A percentile compares a stretch with the other conserved stretches of the same genome.
phyloP scores from a whole-genome alignment of 2,329 filamentous ascomycete species.

The Allantophomopsis cytisporea region DNA sequence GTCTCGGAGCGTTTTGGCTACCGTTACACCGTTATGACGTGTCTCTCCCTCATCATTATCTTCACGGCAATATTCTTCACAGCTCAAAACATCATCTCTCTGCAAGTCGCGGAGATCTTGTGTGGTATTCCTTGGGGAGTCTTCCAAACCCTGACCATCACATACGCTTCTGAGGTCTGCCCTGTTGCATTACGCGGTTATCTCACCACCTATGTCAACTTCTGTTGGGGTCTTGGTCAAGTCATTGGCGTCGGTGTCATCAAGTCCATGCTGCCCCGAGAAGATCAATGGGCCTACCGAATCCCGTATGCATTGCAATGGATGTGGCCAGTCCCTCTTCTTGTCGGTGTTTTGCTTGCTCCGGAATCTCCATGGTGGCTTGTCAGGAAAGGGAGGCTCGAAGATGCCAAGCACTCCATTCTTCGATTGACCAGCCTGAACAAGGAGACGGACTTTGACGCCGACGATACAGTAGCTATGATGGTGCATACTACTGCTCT shows the following conservation, averaged over 20 bases:
- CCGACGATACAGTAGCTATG: conserved; percentile 33
- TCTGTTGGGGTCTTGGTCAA: conserved; percentile 39
- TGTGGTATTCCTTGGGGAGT: conserved; percentile 35
- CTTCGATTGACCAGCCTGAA: conserved; percentile 18
- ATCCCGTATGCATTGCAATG: conserved; percentile 37
- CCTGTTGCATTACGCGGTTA: conserved; percentile 41
- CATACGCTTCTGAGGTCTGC: conserved; percentile 34
- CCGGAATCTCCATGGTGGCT: conserved; percentile 38
- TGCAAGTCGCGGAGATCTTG: conserved; percentile 35
- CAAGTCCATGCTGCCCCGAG: conserved; percentile 27
- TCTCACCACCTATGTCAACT: conserved; percentile 39
- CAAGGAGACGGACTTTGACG: conserved; percentile 27
- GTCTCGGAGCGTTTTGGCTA: conserved; percentile 36
- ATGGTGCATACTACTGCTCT: conserved; percentile 44
- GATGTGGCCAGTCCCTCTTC: conserved; percentile 36
- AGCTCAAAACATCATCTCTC: conserved; percentile 27
- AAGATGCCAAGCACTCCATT: conserved; percentile 27
- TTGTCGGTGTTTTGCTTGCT: conserved; percentile 29
- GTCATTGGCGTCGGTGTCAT: conserved; percentile 35
- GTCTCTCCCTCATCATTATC: conserved; percentile 27
- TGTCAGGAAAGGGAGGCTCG: conserved; percentile 27
- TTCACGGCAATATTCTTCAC: conserved; percentile 37
- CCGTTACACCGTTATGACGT: conserved; percentile 32
- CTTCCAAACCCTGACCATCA: conserved; percentile 26
- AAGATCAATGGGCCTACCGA: conserved; percentile 34